Percentiles rank a stretch among this genome's conserved stretches.
Evolutionary conservation across 495 filamentous ascomycete species (phyloP).

Genomic region (Aspergillus cavernicola): DNA sequence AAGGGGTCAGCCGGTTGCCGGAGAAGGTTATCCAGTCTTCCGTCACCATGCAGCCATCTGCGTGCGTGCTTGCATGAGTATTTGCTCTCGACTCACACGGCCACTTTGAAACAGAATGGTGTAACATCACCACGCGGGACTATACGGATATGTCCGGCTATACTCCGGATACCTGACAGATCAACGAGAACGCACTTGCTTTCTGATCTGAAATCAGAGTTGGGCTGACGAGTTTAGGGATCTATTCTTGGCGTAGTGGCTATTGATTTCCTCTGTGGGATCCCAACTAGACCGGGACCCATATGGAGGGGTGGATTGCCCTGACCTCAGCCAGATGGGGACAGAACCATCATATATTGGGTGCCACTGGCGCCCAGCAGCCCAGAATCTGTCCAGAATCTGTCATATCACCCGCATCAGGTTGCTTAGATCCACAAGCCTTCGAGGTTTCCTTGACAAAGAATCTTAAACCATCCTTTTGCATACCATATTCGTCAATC

Average conservation of each 20-base stretch:
- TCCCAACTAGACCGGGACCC: background rate
- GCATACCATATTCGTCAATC: background rate
- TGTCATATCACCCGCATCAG: background rate
- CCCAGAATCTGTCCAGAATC: conserved; percentile 2
- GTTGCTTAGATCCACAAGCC: background rate
- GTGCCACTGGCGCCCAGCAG: conserved; percentile 5
- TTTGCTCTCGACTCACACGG: background rate
- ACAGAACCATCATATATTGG: conserved; percentile 11
- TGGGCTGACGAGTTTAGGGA: conserved; percentile 11
- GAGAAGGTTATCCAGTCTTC: background rate
- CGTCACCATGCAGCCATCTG: background rate
- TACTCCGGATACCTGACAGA: conserved; percentile 12
- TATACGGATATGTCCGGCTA: conserved; percentile 6
- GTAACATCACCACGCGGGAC: conserved; percentile 13
- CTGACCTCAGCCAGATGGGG: conserved; percentile 3
- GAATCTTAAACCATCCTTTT: conserved; percentile 3
- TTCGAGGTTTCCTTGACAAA: background rate
- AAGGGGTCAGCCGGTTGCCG: conserved; percentile 4
- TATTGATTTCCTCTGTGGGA: conserved; percentile 6
- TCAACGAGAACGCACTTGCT: conserved; percentile 2
- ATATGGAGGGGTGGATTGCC: conserved; percentile 2
- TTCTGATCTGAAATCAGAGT: conserved; percentile 7
- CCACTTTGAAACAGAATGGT: conserved; percentile 13
- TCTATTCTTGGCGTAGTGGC: conserved; percentile 8
- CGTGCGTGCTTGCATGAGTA: background rate